A percentile compares a stretch with the other conserved stretches of the same genome.
Evolutionary conservation across 2,329 filamentous ascomycete genomes (phyloP).

Genomic region (Huntiella moniliformis): DNA sequence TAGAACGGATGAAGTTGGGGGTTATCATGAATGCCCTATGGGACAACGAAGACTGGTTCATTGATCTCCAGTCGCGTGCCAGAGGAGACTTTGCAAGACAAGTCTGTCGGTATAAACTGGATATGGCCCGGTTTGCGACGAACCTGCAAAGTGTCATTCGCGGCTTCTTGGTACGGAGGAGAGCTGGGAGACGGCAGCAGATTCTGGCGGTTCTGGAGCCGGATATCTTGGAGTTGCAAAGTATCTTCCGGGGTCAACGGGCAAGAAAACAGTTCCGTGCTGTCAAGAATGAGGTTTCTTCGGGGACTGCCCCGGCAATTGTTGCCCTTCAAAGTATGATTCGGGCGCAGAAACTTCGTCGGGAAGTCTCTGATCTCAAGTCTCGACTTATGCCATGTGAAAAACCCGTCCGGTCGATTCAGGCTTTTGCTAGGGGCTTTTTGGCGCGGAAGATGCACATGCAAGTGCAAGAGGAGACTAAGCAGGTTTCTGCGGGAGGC

Average conservation of each 20-base stretch:
- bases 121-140: conserved; percentile 66
- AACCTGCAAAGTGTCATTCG: conserved; percentile 62
- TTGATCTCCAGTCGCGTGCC: conserved; percentile 71
- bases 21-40: conserved; percentile 75
- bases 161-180: conserved; percentile 52
- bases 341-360: conserved; percentile 45
- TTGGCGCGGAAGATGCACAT: conserved; percentile 39
- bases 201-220: conserved; percentile 52
- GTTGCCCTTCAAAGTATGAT: conserved; percentile 67
- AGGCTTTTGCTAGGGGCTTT: conserved; percentile 48
- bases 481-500: conserved; percentile 26
- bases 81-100: conserved; percentile 77
- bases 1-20: conserved; percentile 59
- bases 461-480: conserved; percentile 37
- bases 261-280: conserved; percentile 4
- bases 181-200: conserved; percentile 41
- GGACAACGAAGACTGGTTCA: conserved; percentile 60
- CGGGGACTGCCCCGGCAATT: conserved; percentile 31
- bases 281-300: conserved; percentile 7
- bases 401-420: conserved; percentile 45
- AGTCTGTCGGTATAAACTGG: conserved; percentile 60
- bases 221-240: conserved; percentile 65
- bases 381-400: conserved; percentile 43
- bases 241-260: conserved; percentile 16
- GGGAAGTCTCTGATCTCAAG: conserved; percentile 35